These are phyloP conservation scores for Picea abies DNA, from an alignment of 83 land plant genomes.

Conservation along the genomic window DNA sequence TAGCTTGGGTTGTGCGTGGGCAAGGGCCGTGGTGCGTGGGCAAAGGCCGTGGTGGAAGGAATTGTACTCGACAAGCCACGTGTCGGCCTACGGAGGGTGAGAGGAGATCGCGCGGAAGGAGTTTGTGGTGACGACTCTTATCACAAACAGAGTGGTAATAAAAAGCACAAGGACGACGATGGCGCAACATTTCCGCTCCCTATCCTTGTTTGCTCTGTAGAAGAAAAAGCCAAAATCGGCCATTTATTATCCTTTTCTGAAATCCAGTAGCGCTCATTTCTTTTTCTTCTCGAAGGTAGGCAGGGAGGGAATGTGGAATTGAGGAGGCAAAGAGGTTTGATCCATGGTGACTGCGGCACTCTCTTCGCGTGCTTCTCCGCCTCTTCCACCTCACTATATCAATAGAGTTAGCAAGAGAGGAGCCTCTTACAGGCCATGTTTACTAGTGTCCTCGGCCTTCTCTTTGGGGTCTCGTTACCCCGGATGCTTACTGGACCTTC, in stretches of 20 bases:
- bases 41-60: neutral
- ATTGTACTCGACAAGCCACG: neutral
- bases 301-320: too few relatives aligned
- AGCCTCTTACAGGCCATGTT: neutral
- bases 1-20: too few relatives aligned
- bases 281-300: too few relatives aligned
- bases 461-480: neutral
- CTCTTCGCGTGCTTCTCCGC: neutral
- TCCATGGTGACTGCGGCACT: constrained; percentile 14
- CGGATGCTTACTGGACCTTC: neutral
- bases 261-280: too few relatives aligned
- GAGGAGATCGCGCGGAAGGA: constrained; percentile 3
- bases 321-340: neutral
- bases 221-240: too few relatives aligned
- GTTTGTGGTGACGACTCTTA: constrained; percentile 1
- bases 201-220: too few relatives aligned
- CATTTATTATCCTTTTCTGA: too few relatives aligned
- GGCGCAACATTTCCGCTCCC: too few relatives aligned
- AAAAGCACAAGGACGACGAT: too few relatives aligned
- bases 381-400: neutral
- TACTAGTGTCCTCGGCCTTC: neutral
- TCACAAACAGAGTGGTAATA: neutral
- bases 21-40: too few relatives aligned
- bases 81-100: neutral
- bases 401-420: neutral